Base-by-base conservation (phyloP, 2,329 filamentous ascomycete species). In the Aureobasidium sp. region DNA sequence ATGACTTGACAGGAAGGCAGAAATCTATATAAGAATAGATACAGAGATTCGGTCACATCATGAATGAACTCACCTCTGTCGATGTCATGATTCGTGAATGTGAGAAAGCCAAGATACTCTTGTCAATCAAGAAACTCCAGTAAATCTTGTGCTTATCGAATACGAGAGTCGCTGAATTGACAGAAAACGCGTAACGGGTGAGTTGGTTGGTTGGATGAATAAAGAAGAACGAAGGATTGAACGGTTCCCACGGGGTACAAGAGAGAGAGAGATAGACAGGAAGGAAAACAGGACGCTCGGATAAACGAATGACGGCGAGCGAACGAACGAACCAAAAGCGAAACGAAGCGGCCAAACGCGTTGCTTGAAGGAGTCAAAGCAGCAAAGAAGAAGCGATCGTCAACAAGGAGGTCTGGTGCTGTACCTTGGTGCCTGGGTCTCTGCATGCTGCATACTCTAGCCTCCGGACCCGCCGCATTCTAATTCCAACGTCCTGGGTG, bases 341-440 rank as follows among this genome's bases (percentile, higher is more conserved):
- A 48, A 35, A 48, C 30, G 22, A 48, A 37, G 44, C 44, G 30
- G n/a, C 30, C 44, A 37, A 35, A 37, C 32, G 44, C 30, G 30
- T 19, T 45, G 41, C 41, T 35, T 37, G 30, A 32, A 32, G 14
- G 44, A 24, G 12, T 35, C 44, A 37, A 37, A 48, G 44, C 32
- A 48, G 44, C 6, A 37, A 37, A 47, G 21, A 39, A 19, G 45
- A 29, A 35, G n/a, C 45, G 34, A 49, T 49, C 45, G 45, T 39
- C 24, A 30, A 38, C 45, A 39, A 49, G 45, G 45, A 37, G 44
- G 21, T 1, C 21, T 32, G 32, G 32, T 37, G 30, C 45, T 39
- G 32, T 49, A 49, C 45, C 45, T 38, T 49, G 45, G n/a, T 30
- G 45, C 45, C 45, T 49, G 45, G 45, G 45, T 49, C 22, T 32